Conservation (phyloP, 2,329 filamentous ascomycete genomes). For the Fusarium illudens region DNA sequence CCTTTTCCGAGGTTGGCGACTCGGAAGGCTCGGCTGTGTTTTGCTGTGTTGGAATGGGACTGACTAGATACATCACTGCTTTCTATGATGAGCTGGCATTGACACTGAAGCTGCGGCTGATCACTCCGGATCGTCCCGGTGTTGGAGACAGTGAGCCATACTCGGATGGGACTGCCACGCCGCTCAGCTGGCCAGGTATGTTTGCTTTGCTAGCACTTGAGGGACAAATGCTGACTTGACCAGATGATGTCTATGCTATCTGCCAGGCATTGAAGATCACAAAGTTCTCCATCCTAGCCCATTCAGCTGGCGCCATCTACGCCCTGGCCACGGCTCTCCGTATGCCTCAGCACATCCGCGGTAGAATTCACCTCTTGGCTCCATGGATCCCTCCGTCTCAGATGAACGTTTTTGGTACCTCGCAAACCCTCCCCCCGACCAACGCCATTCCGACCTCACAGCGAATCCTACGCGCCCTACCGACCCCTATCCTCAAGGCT, state of each 20-base stretch:
- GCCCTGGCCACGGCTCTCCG: slow-evolving; percentile 92
- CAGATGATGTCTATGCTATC: slow-evolving; percentile 88
- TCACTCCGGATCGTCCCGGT: slow-evolving; percentile 92
- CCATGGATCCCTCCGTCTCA: slow-evolving; percentile 98
- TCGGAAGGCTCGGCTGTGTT: slow-evolving; percentile 91
- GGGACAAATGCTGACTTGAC: not conserved
- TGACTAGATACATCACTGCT: slow-evolving; percentile 93
- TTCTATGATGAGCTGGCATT: slow-evolving; percentile 96
- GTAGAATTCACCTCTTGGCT: slow-evolving; percentile 90
- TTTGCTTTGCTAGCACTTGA: slow-evolving; percentile 1
- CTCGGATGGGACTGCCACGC: slow-evolving; percentile 81
- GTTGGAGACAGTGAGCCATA: slow-evolving; percentile 92
- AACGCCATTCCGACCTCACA: slow-evolving; percentile 92
- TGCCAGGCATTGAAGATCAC: slow-evolving; percentile 92
- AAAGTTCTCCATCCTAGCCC: slow-evolving; percentile 94
- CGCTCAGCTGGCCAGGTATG: slow-evolving; percentile 92
- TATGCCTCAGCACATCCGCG: slow-evolving; percentile 95
- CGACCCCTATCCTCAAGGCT: slow-evolving; percentile 89
- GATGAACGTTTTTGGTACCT: slow-evolving; percentile 79
- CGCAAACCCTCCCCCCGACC: slow-evolving; percentile 78
- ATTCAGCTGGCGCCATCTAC: slow-evolving; percentile 98
- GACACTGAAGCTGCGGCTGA: slow-evolving; percentile 86
- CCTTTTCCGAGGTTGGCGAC: slow-evolving; percentile 96
- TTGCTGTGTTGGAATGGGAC: slow-evolving; percentile 96
- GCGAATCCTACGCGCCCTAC: slow-evolving; percentile 86